Evolutionary conservation across 2,329 filamentous ascomycete genomes (phyloP).

Genomic region (Colletotrichum coccodes): DNA sequence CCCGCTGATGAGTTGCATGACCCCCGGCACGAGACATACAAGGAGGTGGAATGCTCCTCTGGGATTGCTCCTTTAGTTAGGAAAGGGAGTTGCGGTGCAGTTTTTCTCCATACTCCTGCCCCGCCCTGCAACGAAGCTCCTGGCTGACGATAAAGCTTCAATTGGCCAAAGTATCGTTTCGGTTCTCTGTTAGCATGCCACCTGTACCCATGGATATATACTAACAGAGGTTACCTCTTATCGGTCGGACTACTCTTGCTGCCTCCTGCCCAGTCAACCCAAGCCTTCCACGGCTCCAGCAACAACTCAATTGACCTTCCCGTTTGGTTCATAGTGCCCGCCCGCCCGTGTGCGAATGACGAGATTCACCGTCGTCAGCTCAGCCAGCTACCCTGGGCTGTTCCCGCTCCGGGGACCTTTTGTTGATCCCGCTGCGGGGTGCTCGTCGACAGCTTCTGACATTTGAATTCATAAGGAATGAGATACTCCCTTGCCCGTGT

Average conservation of each 20-base stretch:
- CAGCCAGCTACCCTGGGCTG: not conserved
- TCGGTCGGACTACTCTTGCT: not conserved
- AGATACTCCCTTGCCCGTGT: not conserved
- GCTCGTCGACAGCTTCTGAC: not conserved
- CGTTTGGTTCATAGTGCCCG: conserved; percentile 5
- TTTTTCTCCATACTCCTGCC: not conserved
- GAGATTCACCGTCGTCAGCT: not conserved
- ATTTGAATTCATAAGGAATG: conserved; percentile 14
- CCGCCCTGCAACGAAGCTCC: conserved; percentile 19
- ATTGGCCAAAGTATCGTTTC: not conserved
- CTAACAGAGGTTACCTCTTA: not conserved
- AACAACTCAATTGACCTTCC: conserved; percentile 21
- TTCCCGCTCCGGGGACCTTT: not conserved
- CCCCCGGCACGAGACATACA: not conserved
- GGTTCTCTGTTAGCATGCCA: not conserved
- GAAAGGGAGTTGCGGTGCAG: not conserved
- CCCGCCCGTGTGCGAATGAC: not conserved
- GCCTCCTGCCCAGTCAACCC: conserved; percentile 12
- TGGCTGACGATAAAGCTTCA: conserved; percentile 14
- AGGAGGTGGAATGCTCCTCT: not conserved
- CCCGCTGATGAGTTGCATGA: conserved; percentile 1
- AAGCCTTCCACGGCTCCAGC: conserved; percentile 20
- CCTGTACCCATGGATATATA: no score
- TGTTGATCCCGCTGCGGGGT: not conserved
- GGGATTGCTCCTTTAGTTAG: no score